A percentile compares a stretch with the other conserved stretches of the same genome.
phyloP scores from a whole-genome alignment of 768 basidiomycete species.

The Auriscalpium microsporum region DNA sequence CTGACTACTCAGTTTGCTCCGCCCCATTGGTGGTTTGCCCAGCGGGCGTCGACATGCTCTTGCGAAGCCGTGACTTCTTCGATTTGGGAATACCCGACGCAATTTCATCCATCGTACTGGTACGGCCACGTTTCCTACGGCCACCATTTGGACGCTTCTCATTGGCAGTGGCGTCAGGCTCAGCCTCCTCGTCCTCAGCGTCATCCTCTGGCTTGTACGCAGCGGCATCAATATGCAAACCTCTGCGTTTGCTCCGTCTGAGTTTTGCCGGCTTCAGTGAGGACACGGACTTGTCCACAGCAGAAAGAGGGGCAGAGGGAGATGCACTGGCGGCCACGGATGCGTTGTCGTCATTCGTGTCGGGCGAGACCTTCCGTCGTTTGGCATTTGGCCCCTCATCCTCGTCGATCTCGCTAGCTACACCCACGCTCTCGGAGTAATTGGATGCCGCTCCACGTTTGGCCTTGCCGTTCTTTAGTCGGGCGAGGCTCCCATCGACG shows the following conservation, averaged over 20 bases:
- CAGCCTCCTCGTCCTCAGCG: constrained; percentile 3
- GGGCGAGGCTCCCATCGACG: background rate
- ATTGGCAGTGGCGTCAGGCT: background rate
- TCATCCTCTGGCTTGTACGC: constrained; percentile 13
- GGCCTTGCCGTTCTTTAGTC: background rate
- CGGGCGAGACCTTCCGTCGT: constrained; percentile 1
- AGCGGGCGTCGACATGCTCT: constrained; percentile 4
- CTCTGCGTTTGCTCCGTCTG: constrained; percentile 12
- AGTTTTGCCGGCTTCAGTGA: background rate
- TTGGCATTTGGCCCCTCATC: background rate
- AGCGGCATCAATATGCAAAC: constrained; percentile 9
- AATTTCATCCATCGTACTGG: constrained; percentile 4
- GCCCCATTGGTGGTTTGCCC: background rate
- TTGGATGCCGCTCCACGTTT: background rate
- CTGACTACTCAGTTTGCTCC: background rate
- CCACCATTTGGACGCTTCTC: constrained; percentile 2
- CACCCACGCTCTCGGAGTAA: constrained; percentile 1
- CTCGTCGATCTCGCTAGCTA: background rate
- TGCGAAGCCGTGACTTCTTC: constrained; percentile 12
- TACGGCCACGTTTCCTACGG: constrained; percentile 12
- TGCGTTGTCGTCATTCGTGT: background rate
- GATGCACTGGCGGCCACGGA: background rate
- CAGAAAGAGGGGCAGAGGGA: background rate
- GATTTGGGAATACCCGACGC: constrained; percentile 3
- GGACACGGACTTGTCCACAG: background rate